These are phyloP conservation scores for Lactarius evosmus DNA, from an alignment of 768 basidiomycete species.

Conservation along the genomic window DNA sequence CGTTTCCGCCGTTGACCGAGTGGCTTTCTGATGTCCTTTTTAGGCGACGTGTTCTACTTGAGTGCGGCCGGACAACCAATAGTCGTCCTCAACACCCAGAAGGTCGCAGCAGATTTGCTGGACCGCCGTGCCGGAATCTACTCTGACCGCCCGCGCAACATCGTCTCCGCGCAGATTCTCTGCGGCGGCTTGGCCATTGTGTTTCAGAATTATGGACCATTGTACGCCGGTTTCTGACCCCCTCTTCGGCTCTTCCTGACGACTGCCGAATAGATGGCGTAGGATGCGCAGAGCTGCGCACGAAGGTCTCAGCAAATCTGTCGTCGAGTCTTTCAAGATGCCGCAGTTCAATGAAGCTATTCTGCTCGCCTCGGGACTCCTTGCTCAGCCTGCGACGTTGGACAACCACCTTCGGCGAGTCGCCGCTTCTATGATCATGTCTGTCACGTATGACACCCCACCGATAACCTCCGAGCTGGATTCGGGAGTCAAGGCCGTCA, in stretches of 20 bases:
- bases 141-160: slow-evolving; percentile 25
- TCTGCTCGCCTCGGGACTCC: not conserved
- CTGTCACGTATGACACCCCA: slow-evolving; percentile 19
- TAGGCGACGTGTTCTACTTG: slow-evolving; percentile 27
- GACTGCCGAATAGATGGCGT: slow-evolving; percentile 22
- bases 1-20: not conserved
- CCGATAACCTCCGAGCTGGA: slow-evolving; percentile 3
- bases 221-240: slow-evolving; percentile 4
- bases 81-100: slow-evolving; percentile 30
- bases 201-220: slow-evolving; percentile 23
- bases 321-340: not conserved
- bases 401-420: not conserved
- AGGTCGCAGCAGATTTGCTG: slow-evolving; percentile 30
- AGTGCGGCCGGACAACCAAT: slow-evolving; percentile 28
- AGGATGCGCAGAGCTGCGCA: slow-evolving; percentile 17
- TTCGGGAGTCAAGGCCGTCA: not conserved
- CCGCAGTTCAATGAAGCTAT: slow-evolving; percentile 12
- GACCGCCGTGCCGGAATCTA: slow-evolving; percentile 27
- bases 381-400: not conserved
- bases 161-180: slow-evolving; percentile 22
- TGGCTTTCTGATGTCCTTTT: not conserved
- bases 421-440: slow-evolving; percentile 17
- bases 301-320: slow-evolving; percentile 8
- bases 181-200: slow-evolving; percentile 24
- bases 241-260: not conserved